Evolutionary conservation across 2,329 filamentous ascomycete genomes (phyloP).

Genomic region (Corynespora cassiicola): DNA sequence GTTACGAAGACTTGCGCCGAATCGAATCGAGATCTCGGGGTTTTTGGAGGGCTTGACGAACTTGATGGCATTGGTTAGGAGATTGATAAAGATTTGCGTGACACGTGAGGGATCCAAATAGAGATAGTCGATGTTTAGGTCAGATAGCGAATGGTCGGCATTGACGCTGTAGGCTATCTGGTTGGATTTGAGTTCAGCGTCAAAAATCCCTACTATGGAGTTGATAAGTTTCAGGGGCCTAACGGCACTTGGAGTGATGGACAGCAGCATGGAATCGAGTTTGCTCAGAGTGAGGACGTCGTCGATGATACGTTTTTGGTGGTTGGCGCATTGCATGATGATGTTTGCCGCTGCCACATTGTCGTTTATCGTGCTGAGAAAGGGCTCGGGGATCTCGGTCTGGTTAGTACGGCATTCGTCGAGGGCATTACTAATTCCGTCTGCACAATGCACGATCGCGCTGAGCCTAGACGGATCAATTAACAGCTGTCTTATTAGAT

Average conservation of each 20-base stretch:
- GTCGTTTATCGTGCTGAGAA: slow-evolving; percentile 33
- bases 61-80: slow-evolving; percentile 65
- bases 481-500: too few species aligned
- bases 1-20: slow-evolving; percentile 37
- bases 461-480: too few species aligned
- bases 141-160: slow-evolving; percentile 45
- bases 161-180: slow-evolving; percentile 35
- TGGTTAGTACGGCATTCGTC: slow-evolving; percentile 33
- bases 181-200: slow-evolving; percentile 43
- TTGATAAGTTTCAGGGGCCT: slow-evolving; percentile 44
- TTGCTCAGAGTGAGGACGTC: slow-evolving; percentile 55
- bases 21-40: slow-evolving; percentile 46
- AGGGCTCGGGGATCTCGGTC: slow-evolving; percentile 27
- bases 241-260: slow-evolving; percentile 50
- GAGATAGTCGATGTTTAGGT: slow-evolving; percentile 46
- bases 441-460: slow-evolving; percentile 54
- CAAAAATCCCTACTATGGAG: slow-evolving; percentile 47
- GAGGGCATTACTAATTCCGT: slow-evolving; percentile 48
- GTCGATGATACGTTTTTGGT: slow-evolving; percentile 57
- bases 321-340: slow-evolving; percentile 54
- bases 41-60: slow-evolving; percentile 46
- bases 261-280: slow-evolving; percentile 52
- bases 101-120: slow-evolving; percentile 51
- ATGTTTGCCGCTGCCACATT: slow-evolving; percentile 47
- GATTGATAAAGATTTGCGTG: slow-evolving; percentile 78